Percentiles rank a stretch among this genome's conserved stretches.
Conservation (phyloP, 2,329 filamentous ascomycete species). For the Myriosclerotinia scirpicola region DNA sequence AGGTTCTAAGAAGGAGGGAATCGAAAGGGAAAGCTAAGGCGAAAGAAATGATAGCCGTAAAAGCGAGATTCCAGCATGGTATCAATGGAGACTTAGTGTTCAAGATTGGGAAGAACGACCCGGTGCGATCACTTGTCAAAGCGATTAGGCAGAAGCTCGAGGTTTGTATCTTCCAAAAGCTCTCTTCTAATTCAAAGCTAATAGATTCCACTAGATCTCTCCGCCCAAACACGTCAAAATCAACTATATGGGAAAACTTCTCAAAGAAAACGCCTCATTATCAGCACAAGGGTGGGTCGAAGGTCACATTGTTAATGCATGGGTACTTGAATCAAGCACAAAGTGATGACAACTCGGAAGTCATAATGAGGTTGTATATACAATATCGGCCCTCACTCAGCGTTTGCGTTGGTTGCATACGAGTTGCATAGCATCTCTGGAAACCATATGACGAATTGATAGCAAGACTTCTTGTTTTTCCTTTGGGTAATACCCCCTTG, state of each 20-base stretch:
- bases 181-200: slow-evolving; percentile 13
- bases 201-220: slow-evolving; percentile 47
- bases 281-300: slow-evolving; percentile 71
- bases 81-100: slow-evolving; percentile 63
- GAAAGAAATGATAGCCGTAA: slow-evolving; percentile 34
- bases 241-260: slow-evolving; percentile 77
- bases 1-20: slow-evolving; percentile 52
- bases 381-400: neutral
- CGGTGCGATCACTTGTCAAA: slow-evolving; percentile 61
- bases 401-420: slow-evolving; percentile 1
- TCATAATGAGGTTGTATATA: slow-evolving; percentile 10
- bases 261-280: slow-evolving; percentile 67
- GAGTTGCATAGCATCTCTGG: neutral
- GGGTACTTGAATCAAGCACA: slow-evolving; percentile 11
- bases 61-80: slow-evolving; percentile 40
- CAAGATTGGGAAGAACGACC: slow-evolving; percentile 57
- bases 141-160: slow-evolving; percentile 63
- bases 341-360: neutral
- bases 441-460: slow-evolving; percentile 8
- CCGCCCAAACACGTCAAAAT: slow-evolving; percentile 63
- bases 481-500: slow-evolving; percentile 16
- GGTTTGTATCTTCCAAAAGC: slow-evolving; percentile 48
- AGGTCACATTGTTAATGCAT: slow-evolving; percentile 73
- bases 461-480: neutral
- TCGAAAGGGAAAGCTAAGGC: slow-evolving; percentile 45